Evolutionary conservation across 1,284 basidiomycete species (phyloP).

Genomic region (Ceratobasidium sp.): DNA sequence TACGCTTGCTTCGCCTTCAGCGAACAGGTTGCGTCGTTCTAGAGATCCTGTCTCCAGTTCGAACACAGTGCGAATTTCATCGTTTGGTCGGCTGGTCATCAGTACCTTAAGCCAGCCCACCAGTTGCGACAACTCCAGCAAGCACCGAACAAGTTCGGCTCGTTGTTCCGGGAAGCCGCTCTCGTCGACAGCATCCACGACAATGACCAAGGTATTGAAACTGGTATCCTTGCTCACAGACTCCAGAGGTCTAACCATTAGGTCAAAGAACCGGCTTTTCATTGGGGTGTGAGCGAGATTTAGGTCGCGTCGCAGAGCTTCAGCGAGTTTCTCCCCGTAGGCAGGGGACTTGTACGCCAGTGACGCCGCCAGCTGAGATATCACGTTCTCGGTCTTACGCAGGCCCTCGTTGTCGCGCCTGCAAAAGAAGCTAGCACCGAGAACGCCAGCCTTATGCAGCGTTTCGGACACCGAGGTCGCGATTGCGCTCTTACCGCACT

Average conservation of each 20-base stretch:
- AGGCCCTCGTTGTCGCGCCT: conserved; percentile 9
- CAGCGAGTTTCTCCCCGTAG: conserved; percentile 2
- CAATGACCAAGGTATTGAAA: neutral
- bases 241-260: neutral
- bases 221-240: neutral
- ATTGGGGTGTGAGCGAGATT: neutral
- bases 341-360: neutral
- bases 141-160: neutral
- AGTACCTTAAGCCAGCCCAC: conserved; percentile 19
- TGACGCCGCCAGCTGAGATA: conserved; percentile 11
- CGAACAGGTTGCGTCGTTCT: neutral
- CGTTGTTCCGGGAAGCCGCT: neutral
- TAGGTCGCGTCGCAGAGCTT: neutral
- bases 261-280: neutral
- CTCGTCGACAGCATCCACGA: conserved; percentile 41
- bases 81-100: conserved; percentile 36
- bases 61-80: neutral
- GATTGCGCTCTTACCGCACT: conserved; percentile 19
- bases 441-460: neutral
- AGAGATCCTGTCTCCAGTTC: neutral
- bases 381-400: conserved; percentile 7
- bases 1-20: neutral
- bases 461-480: conserved; percentile 1
- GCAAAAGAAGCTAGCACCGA: conserved; percentile 18
- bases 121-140: neutral